Evolutionary conservation across 176 grass and related monocot genomes (phyloP).

Genomic region (Pontederia crassipes): DNA sequence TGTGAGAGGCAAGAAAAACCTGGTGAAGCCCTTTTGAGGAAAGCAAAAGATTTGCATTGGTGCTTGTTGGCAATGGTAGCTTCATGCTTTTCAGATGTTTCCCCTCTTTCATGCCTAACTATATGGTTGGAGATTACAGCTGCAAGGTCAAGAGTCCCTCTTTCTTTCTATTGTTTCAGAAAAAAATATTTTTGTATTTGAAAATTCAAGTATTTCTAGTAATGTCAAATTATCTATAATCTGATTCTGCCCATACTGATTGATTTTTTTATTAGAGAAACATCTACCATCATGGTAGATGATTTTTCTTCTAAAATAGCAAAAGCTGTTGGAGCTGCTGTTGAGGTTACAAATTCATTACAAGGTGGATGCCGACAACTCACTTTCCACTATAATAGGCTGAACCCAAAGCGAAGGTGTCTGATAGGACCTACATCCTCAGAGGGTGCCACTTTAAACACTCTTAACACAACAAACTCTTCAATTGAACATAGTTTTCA

Average conservation of each 20-base stretch:
- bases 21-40: constrained; percentile 69
- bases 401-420: constrained; percentile 74
- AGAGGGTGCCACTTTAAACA: constrained; percentile 20
- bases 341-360: constrained; percentile 80
- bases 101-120: constrained; percentile 63
- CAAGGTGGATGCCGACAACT: constrained; percentile 36
- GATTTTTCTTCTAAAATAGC: constrained; percentile 56
- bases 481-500: constrained; percentile 21
- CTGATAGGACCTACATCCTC: constrained; percentile 37
- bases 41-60: constrained; percentile 82
- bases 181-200: too few relatives aligned
- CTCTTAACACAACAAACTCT: constrained; percentile 25
- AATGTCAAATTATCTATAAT: not conserved
- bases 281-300: constrained; percentile 60
- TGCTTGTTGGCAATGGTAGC: constrained; percentile 78
- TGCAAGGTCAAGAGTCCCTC: constrained; percentile 34
- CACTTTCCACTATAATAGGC: constrained; percentile 69
- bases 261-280: constrained; percentile 44
- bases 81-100: constrained; percentile 83
- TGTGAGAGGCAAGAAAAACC: constrained; percentile 89
- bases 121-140: constrained; percentile 96
- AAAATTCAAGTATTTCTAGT: not conserved
- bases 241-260: constrained; percentile 23
- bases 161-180: too few relatives aligned
- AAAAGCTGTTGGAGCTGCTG: constrained; percentile 64